Percentiles rank a stretch among this genome's conserved stretches.
Evolutionary conservation across 331 rosid species (phyloP).

Genomic region (Phaseolus coccineus): DNA sequence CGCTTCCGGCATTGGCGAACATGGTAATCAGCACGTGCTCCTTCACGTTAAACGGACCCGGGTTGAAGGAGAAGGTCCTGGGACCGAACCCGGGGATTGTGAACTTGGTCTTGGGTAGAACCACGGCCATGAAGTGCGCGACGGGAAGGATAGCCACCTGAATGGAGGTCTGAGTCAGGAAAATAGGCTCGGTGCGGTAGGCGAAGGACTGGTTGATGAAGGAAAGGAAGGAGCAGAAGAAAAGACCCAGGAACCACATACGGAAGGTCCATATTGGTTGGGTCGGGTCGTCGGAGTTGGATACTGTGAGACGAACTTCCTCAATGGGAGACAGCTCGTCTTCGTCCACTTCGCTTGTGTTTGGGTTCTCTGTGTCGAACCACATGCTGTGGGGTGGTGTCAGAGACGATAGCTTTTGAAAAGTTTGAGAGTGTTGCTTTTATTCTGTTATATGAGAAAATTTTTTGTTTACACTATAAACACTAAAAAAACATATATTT

Average conservation of each 20-base stretch:
- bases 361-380: constrained; percentile 29
- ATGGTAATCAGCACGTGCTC: constrained; percentile 78
- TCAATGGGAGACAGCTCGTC: constrained; percentile 67
- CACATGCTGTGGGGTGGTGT: neutral
- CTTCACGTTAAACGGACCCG: constrained; percentile 80
- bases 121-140: constrained; percentile 65
- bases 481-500: too few species aligned
- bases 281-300: constrained; percentile 67
- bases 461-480: too few species aligned
- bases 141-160: constrained; percentile 66
- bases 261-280: constrained; percentile 81
- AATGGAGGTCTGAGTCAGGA: constrained; percentile 68
- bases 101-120: constrained; percentile 57
- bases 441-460: too few species aligned
- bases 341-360: constrained; percentile 30
- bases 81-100: constrained; percentile 54
- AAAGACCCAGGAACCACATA: constrained; percentile 74
- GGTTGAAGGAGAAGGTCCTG: constrained; percentile 52
- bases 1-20: constrained; percentile 79
- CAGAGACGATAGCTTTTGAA: too few species aligned
- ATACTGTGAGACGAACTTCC: constrained; percentile 69
- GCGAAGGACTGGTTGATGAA: constrained; percentile 74
- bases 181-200: constrained; percentile 69
- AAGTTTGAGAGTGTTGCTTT: too few species aligned
- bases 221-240: constrained; percentile 65